phyloP scores from a whole-genome alignment of 345 rosid genomes.

The Excoecaria cochinchinensis region DNA sequence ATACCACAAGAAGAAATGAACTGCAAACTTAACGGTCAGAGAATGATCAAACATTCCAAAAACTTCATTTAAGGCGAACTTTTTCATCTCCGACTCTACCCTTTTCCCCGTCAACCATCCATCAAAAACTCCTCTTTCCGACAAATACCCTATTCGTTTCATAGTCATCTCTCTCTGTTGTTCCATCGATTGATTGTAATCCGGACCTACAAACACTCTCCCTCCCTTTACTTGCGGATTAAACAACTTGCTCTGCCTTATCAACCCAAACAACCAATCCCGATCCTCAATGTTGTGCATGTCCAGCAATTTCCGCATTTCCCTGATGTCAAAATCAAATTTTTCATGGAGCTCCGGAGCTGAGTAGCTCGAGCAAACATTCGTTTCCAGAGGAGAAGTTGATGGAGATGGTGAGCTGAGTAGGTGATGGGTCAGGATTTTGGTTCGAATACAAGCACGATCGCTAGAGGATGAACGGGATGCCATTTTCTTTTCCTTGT shows the following conservation, averaged over 20 bases:
- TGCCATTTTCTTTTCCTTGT: slow-evolving; percentile 3
- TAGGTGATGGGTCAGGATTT: slow-evolving; percentile 58
- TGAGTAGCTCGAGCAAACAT: slow-evolving; percentile 52
- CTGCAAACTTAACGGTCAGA: slow-evolving; percentile 64
- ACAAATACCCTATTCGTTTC: slow-evolving; percentile 59
- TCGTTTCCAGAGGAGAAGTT: slow-evolving; percentile 21
- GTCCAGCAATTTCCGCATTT: slow-evolving; percentile 71
- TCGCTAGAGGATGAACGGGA: slow-evolving; percentile 18
- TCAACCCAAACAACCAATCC: slow-evolving; percentile 76
- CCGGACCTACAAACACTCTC: slow-evolving; percentile 64
- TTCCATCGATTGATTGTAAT: slow-evolving; percentile 88
- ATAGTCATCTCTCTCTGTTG: slow-evolving; percentile 84
- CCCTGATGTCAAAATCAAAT: slow-evolving; percentile 48
- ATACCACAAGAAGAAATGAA: slow-evolving; percentile 83
- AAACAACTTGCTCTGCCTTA: slow-evolving; percentile 66
- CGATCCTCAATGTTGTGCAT: slow-evolving; percentile 65
- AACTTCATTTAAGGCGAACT: slow-evolving; percentile 58
- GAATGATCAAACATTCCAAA: slow-evolving; percentile 66
- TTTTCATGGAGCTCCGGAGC: slow-evolving; percentile 68
- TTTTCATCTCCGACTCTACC: slow-evolving; percentile 57
- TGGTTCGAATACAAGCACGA: slow-evolving; percentile 52
- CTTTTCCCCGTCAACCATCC: slow-evolving; percentile 73
- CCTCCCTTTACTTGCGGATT: slow-evolving; percentile 66
- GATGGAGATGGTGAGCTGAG: slow-evolving; percentile 24
- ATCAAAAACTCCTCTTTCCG: slow-evolving; percentile 58